Evolutionary conservation across 306 rosid species (phyloP).

Genomic region (Lotus japonicus): DNA sequence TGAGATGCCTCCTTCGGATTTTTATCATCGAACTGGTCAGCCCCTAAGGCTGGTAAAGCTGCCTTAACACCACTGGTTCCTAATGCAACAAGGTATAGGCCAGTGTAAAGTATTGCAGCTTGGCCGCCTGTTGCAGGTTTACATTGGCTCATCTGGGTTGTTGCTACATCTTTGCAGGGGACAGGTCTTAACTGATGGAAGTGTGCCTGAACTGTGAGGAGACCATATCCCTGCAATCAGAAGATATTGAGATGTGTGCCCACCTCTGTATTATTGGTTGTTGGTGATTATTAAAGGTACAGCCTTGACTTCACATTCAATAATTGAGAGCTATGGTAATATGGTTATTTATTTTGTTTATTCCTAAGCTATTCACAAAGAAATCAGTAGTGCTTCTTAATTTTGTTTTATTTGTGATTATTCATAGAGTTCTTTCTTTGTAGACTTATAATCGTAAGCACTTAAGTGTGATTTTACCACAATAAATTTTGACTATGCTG

Average conservation of each 20-base stretch:
- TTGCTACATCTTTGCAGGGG: slow-evolving; percentile 44
- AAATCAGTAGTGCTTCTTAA: background rate
- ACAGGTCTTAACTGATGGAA: slow-evolving; percentile 46
- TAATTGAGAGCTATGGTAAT: background rate
- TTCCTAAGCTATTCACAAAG: background rate
- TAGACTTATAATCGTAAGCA: background rate
- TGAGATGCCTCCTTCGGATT: slow-evolving; percentile 57
- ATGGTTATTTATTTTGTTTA: background rate
- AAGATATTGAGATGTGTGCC: background rate
- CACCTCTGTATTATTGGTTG: background rate
- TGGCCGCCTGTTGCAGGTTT: slow-evolving; percentile 37
- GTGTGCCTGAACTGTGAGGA: slow-evolving; percentile 58
- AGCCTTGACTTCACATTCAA: slow-evolving; percentile 11
- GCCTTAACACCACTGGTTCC: slow-evolving; percentile 74
- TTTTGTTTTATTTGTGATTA: background rate
- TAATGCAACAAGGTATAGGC: slow-evolving; percentile 64
- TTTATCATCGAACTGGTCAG: slow-evolving; percentile 65
- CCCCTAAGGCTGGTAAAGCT: slow-evolving; percentile 73
- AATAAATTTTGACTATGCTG: too few species aligned
- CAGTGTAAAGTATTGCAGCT: slow-evolving; percentile 48
- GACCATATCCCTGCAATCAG: slow-evolving; percentile 52
- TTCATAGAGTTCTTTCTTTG: background rate
- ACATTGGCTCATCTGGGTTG: slow-evolving; percentile 30
- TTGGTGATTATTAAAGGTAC: background rate
- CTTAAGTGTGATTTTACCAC: too few species aligned